phyloP scores from a whole-genome alignment of 1,139 yeast species.

The Protomyces pachydermus region DNA sequence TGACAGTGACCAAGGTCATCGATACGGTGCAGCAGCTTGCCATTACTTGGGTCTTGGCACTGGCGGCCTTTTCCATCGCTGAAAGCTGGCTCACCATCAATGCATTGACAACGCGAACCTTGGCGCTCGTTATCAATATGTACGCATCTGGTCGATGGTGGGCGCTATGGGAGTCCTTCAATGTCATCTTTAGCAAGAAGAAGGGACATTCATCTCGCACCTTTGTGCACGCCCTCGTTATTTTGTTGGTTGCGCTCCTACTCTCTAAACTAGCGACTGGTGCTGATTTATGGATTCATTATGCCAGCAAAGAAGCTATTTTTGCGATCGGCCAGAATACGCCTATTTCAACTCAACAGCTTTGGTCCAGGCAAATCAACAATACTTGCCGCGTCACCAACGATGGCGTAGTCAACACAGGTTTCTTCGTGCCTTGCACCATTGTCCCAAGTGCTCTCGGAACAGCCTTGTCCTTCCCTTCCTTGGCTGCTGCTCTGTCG shows the following conservation, averaged over 20 bases:
- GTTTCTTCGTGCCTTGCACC: not conserved
- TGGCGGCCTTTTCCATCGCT: conserved; percentile 2
- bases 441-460: not conserved
- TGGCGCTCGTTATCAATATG: conserved; percentile 6
- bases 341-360: not conserved
- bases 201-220: not conserved
- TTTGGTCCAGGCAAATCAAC: not conserved
- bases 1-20: conserved; percentile 7
- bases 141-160: conserved; percentile 9
- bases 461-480: not conserved
- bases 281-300: conserved; percentile 1
- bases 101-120: not conserved
- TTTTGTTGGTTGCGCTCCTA: not conserved
- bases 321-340: not conserved
- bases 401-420: not conserved
- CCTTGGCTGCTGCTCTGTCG: not conserved
- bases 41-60: not conserved
- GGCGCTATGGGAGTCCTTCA: not conserved
- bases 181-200: not conserved
- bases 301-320: not conserved
- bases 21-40: conserved; percentile 12
- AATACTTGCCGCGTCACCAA: not conserved
- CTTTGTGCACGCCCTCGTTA: not conserved
- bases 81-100: conserved; percentile 4
- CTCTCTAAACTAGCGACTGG: not conserved